Base-by-base conservation (phyloP, 1,284 basidiomycete genomes). In the Serendipita sp. region DNA sequence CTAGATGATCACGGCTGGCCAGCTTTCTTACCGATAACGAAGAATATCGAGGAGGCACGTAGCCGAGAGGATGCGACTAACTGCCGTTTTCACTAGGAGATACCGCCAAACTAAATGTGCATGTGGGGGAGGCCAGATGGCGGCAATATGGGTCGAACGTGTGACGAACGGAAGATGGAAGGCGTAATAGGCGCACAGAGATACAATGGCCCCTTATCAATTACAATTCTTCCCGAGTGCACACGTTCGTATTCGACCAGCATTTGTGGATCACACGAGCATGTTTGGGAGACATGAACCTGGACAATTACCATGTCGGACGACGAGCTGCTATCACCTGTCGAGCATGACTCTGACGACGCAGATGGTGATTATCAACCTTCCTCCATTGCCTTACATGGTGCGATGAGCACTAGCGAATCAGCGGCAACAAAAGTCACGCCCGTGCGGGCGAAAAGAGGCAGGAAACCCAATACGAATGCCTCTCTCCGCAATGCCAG, bases 401-500 rank as follows among this genome's bases (percentile, higher is more conserved):
- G 38, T 12, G 15, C 8, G 3, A 10, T 26, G 26, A 35, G 15
- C 22, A 58, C 4, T 2, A 30, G 53, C 22, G 53, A n/a, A 10
- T 8, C 32, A n/a, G 8, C 15, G 4, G 10, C 32, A 17, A 8
- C 10, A 17, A 17, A 58, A 58, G 53, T 6, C n/a, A n/a, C 53
- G 8, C 22, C 53, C 4, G n/a, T n/a, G 15, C 12, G 8, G 17
- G 26, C n/a, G 45, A 58, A 58, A 32, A 17, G 53, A 26, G 53
- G 53, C 26, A 29, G 53, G 32, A 58, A 58, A 32, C 53, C 53
- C 32, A 34, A 26, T 30, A n/a, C 53, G 5, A 58, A 58, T n/a
- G 22, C 22, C 15, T 58, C 53, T 8, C 17, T 58, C 53, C 84
- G 85, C 65, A 78, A 81, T 3, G 85, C 85, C 35, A 78, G 87